A percentile compares a stretch with the other conserved stretches of the same genome.
These are phyloP conservation scores for Hygrocybe coccinea DNA, from an alignment of 768 basidiomycete genomes.

Conservation along the genomic window DNA sequence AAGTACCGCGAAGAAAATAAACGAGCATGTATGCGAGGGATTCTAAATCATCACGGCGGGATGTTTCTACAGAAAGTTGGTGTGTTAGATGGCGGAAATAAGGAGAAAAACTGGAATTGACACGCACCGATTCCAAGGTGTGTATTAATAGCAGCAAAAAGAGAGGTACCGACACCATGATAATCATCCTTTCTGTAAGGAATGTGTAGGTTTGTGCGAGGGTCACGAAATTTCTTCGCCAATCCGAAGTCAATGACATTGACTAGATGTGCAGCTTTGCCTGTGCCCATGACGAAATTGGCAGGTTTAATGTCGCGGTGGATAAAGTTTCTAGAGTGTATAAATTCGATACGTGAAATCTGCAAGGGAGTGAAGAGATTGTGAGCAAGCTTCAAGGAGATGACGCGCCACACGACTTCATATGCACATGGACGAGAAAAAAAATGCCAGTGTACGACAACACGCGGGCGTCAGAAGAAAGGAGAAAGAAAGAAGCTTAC, in stretches of 20 bases:
- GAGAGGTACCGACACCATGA: conserved; percentile 74
- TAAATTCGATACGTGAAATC: conserved; percentile 95
- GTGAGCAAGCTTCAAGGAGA: conserved; percentile 12
- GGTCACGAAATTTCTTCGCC: conserved; percentile 71
- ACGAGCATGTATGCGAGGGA: conserved; percentile 79
- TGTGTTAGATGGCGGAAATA: conserved; percentile 9
- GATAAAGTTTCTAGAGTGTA: conserved; percentile 90
- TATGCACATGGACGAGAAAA: conserved; percentile 11
- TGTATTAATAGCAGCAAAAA: conserved; percentile 72
- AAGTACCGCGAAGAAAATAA: conserved; percentile 71
- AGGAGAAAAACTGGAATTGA: neutral
- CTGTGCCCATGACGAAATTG: conserved; percentile 93
- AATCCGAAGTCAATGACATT: conserved; percentile 92
- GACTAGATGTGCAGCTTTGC: conserved; percentile 56
- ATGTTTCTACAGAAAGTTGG: conserved; percentile 48
- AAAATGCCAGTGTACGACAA: conserved; percentile 22
- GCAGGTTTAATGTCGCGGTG: conserved; percentile 99
- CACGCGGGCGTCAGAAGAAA: neutral
- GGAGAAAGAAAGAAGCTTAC: conserved; percentile 41
- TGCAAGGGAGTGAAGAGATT: conserved; percentile 26
- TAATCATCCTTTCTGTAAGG: conserved; percentile 61
- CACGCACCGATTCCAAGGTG: conserved; percentile 69
- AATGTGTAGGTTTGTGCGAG: conserved; percentile 59
- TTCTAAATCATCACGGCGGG: conserved; percentile 76
- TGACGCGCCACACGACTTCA: too few relatives aligned